Evolutionary conservation across 78 protist species (phyloP).

Genomic region (Cavenderia fasciculata): DNA sequence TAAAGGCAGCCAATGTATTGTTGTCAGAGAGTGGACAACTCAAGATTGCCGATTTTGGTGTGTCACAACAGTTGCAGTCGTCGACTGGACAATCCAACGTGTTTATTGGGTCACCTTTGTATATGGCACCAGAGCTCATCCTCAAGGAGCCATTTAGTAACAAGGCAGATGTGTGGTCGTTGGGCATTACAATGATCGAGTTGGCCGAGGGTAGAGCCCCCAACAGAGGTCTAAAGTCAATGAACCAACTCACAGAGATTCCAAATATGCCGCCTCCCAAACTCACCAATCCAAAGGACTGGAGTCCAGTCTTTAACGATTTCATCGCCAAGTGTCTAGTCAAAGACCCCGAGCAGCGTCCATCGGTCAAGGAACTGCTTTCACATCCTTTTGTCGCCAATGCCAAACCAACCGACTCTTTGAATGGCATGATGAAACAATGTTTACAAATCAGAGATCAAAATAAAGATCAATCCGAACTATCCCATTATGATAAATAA

Average conservation of each 20-base stretch:
- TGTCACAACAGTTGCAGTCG: conserved; percentile 62
- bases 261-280: conserved; percentile 86
- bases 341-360: conserved; percentile 88
- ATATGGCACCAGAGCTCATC: conserved; percentile 83
- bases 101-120: conserved; percentile 81
- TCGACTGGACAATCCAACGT: conserved; percentile 55
- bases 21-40: conserved; percentile 61
- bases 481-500: too few species aligned
- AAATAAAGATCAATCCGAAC: conserved; percentile 9
- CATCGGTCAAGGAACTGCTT: conserved; percentile 79
- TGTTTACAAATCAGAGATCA: conserved; percentile 18
- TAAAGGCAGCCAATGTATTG: conserved; percentile 88
- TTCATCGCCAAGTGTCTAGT: conserved; percentile 84
- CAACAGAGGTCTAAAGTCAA: conserved; percentile 54
- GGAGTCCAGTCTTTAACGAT: conserved; percentile 84
- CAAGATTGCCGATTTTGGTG: conserved; percentile 84
- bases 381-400: conserved; percentile 57
- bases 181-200: conserved; percentile 78
- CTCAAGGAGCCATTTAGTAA: conserved; percentile 62
- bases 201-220: conserved; percentile 86
- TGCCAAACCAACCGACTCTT: conserved; percentile 46
- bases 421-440: conserved; percentile 21
- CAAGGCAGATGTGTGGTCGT: conserved; percentile 82
- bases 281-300: conserved; percentile 64
- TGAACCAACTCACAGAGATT: conserved; percentile 67